Percentiles rank a stretch among this genome's conserved stretches.
Evolutionary conservation across 116 monocot species (phyloP).

Genomic region (Dioscorea cayenensis): DNA sequence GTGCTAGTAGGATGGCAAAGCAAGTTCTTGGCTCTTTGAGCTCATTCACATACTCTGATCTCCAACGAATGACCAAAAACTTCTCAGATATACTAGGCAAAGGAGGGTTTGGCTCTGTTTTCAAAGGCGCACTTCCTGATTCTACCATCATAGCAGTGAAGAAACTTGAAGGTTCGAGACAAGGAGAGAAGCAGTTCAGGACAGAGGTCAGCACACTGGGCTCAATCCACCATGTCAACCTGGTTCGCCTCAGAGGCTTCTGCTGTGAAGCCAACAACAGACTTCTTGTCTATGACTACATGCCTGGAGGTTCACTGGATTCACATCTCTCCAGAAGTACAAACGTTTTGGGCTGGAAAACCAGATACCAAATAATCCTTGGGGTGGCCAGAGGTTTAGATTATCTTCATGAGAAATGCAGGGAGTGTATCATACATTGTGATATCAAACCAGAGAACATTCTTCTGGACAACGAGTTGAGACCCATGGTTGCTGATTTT

Average conservation of each 20-base stretch:
- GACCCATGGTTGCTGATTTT: slow-evolving; percentile 5
- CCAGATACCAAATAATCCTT: slow-evolving; percentile 5
- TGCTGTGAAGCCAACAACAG: slow-evolving; percentile 5
- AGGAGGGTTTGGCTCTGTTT: slow-evolving; percentile 6
- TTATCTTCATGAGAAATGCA: slow-evolving; percentile 11
- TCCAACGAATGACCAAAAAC: slow-evolving; percentile 1
- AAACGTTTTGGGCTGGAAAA: background rate
- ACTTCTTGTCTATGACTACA: slow-evolving; percentile 12
- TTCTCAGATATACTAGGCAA: background rate
- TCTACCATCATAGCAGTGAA: slow-evolving; percentile 1
- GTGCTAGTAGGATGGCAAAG: background rate
- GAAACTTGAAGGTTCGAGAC: slow-evolving; percentile 1
- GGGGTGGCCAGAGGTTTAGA: slow-evolving; percentile 4
- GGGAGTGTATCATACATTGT: slow-evolving; percentile 6
- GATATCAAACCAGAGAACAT: slow-evolving; percentile 7
- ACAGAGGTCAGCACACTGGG: background rate
- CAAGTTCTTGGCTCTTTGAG: slow-evolving; percentile 9
- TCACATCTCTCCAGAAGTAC: background rate
- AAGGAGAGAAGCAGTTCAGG: slow-evolving; percentile 10
- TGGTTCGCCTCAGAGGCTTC: slow-evolving; percentile 3
- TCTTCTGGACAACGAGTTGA: slow-evolving; percentile 1
- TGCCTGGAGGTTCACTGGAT: slow-evolving; percentile 10
- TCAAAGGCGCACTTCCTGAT: background rate
- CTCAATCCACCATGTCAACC: slow-evolving; percentile 1
- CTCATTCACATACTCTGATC: slow-evolving; percentile 13